Conservation (phyloP, 108 stramenopile genomes). For the Cylindrotheca fusiformis region DNA sequence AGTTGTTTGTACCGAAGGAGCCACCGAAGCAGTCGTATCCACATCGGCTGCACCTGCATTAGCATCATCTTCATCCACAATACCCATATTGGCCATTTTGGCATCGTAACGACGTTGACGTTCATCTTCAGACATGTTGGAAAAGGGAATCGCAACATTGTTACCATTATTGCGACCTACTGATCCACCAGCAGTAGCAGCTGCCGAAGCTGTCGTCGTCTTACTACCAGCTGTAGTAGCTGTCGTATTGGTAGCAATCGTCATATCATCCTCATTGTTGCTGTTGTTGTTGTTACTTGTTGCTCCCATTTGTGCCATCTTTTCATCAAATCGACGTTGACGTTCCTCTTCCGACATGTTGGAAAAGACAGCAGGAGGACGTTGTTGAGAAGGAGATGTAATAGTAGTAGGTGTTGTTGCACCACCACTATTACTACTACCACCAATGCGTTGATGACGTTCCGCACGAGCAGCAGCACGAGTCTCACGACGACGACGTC, state of each 20-base stretch:
- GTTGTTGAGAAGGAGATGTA: neutral
- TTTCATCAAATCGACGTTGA: slow-evolving; percentile 8
- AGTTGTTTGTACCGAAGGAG: neutral
- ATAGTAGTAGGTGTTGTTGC: neutral
- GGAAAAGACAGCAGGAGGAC: slow-evolving; percentile 2
- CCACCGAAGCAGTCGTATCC: slow-evolving; percentile 1
- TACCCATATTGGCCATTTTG: slow-evolving; percentile 6
- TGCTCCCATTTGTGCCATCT: slow-evolving; percentile 9
- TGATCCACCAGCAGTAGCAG: too few relatives aligned
- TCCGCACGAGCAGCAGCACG: slow-evolving; percentile 8
- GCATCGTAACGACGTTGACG: slow-evolving; percentile 10
- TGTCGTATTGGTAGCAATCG: neutral
- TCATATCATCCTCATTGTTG: neutral
- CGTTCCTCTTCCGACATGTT: slow-evolving; percentile 17
- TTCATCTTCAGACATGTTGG: too few relatives aligned
- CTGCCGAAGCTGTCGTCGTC: too few relatives aligned
- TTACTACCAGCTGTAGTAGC: too few relatives aligned
- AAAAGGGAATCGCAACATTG: too few relatives aligned
- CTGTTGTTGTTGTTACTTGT: neutral
- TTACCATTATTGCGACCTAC: too few relatives aligned
- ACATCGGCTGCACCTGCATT: neutral
- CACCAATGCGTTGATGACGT: slow-evolving; percentile 10
- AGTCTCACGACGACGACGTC: slow-evolving; percentile 12
- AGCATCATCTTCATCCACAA: slow-evolving; percentile 3
- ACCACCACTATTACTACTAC: neutral